Conservation (phyloP, 2,329 filamentous ascomycete species). For the Cladophialophora psammophila region DNA sequence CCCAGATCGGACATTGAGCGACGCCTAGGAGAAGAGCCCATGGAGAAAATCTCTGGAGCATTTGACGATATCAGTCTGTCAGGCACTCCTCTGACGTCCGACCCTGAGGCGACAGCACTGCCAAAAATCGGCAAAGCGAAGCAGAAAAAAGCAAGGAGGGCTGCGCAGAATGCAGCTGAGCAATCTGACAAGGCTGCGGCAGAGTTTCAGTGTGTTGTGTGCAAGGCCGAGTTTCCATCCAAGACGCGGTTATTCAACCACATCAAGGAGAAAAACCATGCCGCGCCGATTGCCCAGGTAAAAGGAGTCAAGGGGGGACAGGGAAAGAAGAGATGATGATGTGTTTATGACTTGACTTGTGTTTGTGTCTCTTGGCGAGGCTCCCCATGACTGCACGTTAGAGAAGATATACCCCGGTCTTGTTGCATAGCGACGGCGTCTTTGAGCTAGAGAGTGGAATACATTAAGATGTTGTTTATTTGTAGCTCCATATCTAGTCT, state of each 20-base stretch:
- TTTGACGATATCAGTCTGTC: conserved; percentile 39
- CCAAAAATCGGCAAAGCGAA: conserved; percentile 61
- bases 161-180: conserved; percentile 46
- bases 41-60: conserved; percentile 24
- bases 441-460: background rate
- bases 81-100: conserved; percentile 32
- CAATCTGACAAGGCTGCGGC: conserved; percentile 22
- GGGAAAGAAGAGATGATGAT: conserved; percentile 38
- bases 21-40: conserved; percentile 44
- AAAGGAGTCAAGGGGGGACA: conserved; percentile 36
- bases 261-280: conserved; percentile 70
- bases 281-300: conserved; percentile 53
- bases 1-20: conserved; percentile 51
- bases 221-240: conserved; percentile 78
- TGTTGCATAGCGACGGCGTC: conserved; percentile 32
- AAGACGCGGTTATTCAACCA: conserved; percentile 77
- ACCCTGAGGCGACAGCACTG: conserved; percentile 36
- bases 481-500: background rate
- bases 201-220: conserved; percentile 76
- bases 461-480: background rate
- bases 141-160: conserved; percentile 60
- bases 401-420: conserved; percentile 5
- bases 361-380: background rate
- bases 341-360: conserved; percentile 4
- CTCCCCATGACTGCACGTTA: conserved; percentile 7